These are phyloP conservation scores for Fusarium sacchari DNA, from an alignment of 2,329 filamentous ascomycete genomes.

Conservation along the genomic window DNA sequence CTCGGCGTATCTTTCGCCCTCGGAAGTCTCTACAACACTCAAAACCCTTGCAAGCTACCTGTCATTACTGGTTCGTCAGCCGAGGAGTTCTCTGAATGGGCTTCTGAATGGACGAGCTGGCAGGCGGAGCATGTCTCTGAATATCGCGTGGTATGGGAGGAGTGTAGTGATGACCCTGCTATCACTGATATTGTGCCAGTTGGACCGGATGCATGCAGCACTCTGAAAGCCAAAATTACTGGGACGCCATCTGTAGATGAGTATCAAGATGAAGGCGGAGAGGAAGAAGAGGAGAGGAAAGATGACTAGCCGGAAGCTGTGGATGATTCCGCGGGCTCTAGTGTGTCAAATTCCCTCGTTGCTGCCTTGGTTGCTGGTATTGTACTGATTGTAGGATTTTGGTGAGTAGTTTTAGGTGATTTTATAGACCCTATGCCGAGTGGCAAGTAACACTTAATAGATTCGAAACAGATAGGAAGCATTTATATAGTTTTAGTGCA, in stretches of 20 bases:
- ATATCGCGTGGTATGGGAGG: background rate
- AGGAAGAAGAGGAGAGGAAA: rapidly evolving
- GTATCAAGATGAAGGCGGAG: background rate
- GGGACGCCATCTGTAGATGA: background rate
- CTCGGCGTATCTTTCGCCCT: background rate
- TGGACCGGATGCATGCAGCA: conserved; percentile 7
- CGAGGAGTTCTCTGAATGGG: background rate
- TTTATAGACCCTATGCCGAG: background rate
- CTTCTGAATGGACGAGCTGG: conserved; percentile 4
- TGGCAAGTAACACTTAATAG: background rate
- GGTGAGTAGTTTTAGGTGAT: background rate
- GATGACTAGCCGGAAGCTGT: background rate
- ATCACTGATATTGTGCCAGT: conserved; percentile 1
- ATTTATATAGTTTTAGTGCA: background rate
- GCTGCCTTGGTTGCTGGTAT: background rate
- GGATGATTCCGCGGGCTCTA: background rate
- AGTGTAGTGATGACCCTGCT: background rate
- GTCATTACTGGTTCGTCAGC: background rate
- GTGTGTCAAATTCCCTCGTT: background rate
- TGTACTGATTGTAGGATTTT: background rate
- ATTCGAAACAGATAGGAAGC: background rate
- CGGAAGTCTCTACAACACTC: background rate
- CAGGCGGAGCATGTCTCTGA: background rate
- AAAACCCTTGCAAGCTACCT: background rate
- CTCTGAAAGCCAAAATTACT: conserved; percentile 7